These are phyloP conservation scores for Amaranthus tricolor DNA, from an alignment of 179 eudicot genomes.

Conservation along the genomic window DNA sequence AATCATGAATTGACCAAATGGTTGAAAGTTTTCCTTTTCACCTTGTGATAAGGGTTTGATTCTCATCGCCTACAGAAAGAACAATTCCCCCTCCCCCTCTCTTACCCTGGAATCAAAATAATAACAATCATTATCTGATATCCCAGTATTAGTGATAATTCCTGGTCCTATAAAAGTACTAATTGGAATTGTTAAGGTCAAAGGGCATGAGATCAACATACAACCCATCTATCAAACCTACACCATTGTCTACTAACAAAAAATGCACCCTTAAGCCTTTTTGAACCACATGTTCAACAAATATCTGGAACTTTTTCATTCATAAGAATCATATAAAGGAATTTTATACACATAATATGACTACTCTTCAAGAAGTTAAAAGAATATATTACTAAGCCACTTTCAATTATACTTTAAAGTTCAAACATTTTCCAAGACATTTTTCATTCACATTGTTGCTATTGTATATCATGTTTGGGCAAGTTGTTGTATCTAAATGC, in stretches of 20 bases:
- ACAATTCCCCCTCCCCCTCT: too few relatives aligned
- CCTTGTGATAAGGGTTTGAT: too few relatives aligned
- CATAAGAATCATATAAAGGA: neutral
- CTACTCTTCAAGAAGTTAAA: neutral
- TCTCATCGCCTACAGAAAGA: too few relatives aligned
- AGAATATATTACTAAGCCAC: neutral
- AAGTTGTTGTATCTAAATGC: neutral
- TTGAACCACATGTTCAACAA: neutral
- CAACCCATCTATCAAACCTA: neutral
- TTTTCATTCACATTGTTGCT: neutral
- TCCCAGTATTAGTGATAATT: neutral
- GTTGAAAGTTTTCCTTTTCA: too few relatives aligned
- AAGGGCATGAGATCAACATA: too few relatives aligned
- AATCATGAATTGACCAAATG: too few relatives aligned
- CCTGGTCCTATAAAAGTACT: neutral
- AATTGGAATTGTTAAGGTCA: neutral
- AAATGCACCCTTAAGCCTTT: neutral
- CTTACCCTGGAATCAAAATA: neutral
- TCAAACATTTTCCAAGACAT: neutral
- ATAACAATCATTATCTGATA: neutral
- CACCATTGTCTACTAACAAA: neutral
- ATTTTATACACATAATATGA: neutral
- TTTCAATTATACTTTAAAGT: neutral
- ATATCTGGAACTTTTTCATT: neutral
- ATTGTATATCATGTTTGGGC: neutral